Percentiles rank a stretch among this genome's conserved stretches.
Evolutionary conservation across 768 basidiomycete genomes (phyloP).

Genomic region (Tricholoma saponaceum): DNA sequence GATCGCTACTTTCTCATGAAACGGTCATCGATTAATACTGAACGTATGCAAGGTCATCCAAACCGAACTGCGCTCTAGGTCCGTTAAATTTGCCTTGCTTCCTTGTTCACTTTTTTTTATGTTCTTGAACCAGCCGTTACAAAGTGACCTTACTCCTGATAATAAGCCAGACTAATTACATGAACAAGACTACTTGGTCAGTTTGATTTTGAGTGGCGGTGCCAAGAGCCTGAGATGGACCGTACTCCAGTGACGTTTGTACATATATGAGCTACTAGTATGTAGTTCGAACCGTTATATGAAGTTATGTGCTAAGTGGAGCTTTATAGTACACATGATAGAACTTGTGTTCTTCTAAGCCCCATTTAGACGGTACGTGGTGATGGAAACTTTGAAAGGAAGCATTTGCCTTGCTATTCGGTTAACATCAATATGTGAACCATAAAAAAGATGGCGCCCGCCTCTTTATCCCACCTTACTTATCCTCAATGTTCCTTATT

Average conservation of each 20-base stretch:
- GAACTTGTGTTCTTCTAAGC: background rate
- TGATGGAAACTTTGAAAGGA: background rate
- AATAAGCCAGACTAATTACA: too few relatives aligned
- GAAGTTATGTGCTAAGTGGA: too few relatives aligned
- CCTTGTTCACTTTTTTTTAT: too few relatives aligned
- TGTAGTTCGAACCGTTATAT: too few relatives aligned
- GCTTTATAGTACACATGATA: background rate
- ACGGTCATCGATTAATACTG: constrained; percentile 59
- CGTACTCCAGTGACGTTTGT: too few relatives aligned
- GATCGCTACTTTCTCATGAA: constrained; percentile 61
- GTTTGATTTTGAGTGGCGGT: too few relatives aligned
- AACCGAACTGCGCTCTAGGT: constrained; percentile 90
- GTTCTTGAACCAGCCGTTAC: too few relatives aligned
- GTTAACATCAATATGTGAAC: constrained; percentile 8
- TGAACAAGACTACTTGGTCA: too few relatives aligned
- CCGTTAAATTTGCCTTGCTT: too few relatives aligned
- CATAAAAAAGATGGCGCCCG: constrained; percentile 38
- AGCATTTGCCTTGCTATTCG: constrained; percentile 27
- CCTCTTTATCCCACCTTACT: constrained; percentile 52
- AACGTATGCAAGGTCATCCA: constrained; percentile 74
- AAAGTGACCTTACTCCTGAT: too few relatives aligned
- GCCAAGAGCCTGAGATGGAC: too few relatives aligned
- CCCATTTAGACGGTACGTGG: background rate
- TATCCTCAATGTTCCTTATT: background rate
- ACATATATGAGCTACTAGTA: too few relatives aligned